These are phyloP conservation scores for Quercus mongolica DNA, from an alignment of 306 rosid species.

Conservation along the genomic window DNA sequence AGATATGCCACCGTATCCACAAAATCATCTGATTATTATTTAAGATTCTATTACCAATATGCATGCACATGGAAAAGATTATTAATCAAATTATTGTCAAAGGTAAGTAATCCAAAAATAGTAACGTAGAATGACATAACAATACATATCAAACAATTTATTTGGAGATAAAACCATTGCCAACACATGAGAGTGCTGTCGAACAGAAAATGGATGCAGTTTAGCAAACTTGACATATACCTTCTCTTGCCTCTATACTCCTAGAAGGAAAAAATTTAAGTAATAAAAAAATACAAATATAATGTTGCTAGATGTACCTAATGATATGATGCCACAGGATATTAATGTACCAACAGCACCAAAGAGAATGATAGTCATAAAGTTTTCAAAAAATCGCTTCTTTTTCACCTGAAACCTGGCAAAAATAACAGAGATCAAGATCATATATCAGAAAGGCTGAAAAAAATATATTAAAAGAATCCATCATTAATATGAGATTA, in stretches of 20 bases:
- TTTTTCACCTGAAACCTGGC: slow-evolving; percentile 98
- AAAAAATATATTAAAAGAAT: background rate
- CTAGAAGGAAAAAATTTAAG: background rate
- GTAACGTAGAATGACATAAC: background rate
- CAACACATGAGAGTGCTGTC: background rate
- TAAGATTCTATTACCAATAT: background rate
- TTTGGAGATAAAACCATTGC: background rate
- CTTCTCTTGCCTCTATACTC: background rate
- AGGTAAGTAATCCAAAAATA: background rate
- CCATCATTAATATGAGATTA: background rate
- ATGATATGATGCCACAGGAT: slow-evolving; percentile 68
- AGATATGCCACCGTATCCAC: background rate
- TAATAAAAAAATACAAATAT: background rate
- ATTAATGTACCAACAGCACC: slow-evolving; percentile 93
- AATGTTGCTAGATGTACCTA: slow-evolving; percentile 50
- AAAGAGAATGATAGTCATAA: slow-evolving; percentile 73
- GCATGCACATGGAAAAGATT: background rate
- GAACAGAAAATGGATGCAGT: background rate
- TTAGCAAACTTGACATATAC: background rate
- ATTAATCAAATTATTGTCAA: background rate
- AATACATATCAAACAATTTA: background rate
- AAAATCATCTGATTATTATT: background rate
- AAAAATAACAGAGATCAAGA: slow-evolving; percentile 21
- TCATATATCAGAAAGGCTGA: background rate
- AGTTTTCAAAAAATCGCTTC: slow-evolving; percentile 91